These are phyloP conservation scores for Epithele typhae DNA, from an alignment of 768 basidiomycete genomes.

Conservation along the genomic window DNA sequence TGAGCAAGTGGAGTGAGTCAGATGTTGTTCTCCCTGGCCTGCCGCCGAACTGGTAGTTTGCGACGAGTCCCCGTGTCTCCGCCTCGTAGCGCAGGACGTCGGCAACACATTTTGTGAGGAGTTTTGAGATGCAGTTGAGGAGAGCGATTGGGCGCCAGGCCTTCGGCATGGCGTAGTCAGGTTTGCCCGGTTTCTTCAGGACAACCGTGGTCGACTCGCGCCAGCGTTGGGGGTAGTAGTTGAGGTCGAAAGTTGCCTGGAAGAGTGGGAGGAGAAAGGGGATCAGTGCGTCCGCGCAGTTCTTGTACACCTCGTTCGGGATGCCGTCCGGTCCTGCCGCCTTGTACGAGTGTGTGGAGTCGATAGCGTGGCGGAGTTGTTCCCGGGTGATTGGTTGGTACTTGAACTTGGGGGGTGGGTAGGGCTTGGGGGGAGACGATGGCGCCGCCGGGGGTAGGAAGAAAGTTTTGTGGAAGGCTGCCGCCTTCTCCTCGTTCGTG, in stretches of 20 bases:
- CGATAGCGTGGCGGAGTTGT: slow-evolving; percentile 24
- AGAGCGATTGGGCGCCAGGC: slow-evolving; percentile 34
- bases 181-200: slow-evolving; percentile 30
- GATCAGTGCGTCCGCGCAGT: slow-evolving; percentile 21
- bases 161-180: slow-evolving; percentile 28
- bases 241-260: slow-evolving; percentile 24
- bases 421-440: slow-evolving; percentile 2
- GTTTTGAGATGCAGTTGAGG: slow-evolving; percentile 18
- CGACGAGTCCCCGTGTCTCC: slow-evolving; percentile 7
- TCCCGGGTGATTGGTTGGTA: slow-evolving; percentile 20
- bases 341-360: slow-evolving; percentile 31
- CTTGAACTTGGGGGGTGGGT: slow-evolving; percentile 22
- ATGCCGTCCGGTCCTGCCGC: slow-evolving; percentile 26
- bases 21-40: slow-evolving; percentile 19
- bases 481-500: slow-evolving; percentile 14
- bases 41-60: slow-evolving; percentile 23
- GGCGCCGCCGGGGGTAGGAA: slow-evolving; percentile 19
- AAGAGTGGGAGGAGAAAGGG: slow-evolving; percentile 27
- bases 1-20: slow-evolving; percentile 24
- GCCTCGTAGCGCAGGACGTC: slow-evolving; percentile 6
- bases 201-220: slow-evolving; percentile 25
- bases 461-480: slow-evolving; percentile 22
- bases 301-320: slow-evolving; percentile 30
- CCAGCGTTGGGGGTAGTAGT: slow-evolving; percentile 25
- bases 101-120: slow-evolving; percentile 20